phyloP scores from a whole-genome alignment of 139 green algal genomes.

The Asterochloris erici region DNA sequence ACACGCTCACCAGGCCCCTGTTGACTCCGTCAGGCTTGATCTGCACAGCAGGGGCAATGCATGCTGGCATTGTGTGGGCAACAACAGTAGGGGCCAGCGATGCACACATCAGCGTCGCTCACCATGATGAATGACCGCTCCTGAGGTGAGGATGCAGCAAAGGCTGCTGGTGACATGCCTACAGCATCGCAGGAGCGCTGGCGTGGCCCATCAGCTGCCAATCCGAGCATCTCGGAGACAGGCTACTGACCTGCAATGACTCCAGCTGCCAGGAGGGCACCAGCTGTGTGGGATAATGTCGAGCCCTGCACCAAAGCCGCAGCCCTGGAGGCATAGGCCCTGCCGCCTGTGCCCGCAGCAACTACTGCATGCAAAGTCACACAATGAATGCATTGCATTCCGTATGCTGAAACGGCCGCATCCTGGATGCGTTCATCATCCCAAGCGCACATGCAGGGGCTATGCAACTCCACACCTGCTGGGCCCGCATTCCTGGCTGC shows the following conservation, averaged over 20 bases:
- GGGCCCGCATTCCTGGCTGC: no score
- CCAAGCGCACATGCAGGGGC: no score
- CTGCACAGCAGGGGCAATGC: slow-evolving; percentile 12
- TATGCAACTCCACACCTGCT: no score
- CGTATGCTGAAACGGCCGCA: no score
- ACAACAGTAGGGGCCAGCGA: no score
- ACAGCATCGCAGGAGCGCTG: neutral
- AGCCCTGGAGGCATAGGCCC: neutral
- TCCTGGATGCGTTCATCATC: no score
- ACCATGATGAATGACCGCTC: slow-evolving; percentile 23
- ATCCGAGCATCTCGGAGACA: neutral
- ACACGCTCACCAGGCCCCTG: slow-evolving; percentile 26
- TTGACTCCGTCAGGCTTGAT: slow-evolving; percentile 57
- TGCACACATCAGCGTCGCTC: no score
- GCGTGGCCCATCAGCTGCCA: neutral
- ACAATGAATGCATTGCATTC: no score
- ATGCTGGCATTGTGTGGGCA: no score
- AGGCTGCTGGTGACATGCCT: neutral
- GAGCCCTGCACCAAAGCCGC: neutral
- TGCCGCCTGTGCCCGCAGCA: neutral
- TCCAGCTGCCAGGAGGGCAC: neutral
- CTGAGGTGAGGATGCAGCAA: slow-evolving; percentile 8
- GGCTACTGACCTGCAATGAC: neutral
- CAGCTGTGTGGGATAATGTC: neutral
- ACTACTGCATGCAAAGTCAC: no score